Percentiles rank a stretch among this genome's conserved stretches.
Conservation (phyloP, 202 grass and related monocot genomes). For the Bolboschoenoplectus hybrid region DNA sequence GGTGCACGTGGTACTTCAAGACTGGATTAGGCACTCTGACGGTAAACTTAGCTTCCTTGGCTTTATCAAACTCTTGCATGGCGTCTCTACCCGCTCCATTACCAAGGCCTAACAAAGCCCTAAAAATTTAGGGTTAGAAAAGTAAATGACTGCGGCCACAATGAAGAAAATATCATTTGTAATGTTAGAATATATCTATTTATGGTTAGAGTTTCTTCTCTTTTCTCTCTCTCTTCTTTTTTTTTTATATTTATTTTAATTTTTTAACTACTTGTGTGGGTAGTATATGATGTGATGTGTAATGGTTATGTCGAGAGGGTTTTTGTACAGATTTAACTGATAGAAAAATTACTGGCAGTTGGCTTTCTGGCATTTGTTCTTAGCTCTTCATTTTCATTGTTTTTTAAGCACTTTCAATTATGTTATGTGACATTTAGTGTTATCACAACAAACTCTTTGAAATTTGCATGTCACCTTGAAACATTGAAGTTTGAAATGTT, state of each 20-base stretch:
- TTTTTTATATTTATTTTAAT: constrained; percentile 42
- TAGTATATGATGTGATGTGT: constrained; percentile 36
- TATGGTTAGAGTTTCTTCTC: constrained; percentile 45
- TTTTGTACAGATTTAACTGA: constrained; percentile 44
- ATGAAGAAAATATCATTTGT: constrained; percentile 40
- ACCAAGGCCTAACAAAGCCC: constrained; percentile 58
- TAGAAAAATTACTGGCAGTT: constrained; percentile 26
- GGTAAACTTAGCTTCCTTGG: constrained; percentile 97
- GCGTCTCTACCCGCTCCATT: constrained; percentile 75
- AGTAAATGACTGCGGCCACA: constrained; percentile 9
- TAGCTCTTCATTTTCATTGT: not conserved
- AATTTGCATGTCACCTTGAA: not conserved
- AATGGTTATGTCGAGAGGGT: constrained; percentile 24
- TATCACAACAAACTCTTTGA: not conserved
- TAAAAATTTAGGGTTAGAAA: constrained; percentile 30
- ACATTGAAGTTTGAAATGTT: not conserved
- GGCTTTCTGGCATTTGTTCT: constrained; percentile 8
- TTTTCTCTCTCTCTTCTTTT: constrained; percentile 32
- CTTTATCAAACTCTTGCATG: constrained; percentile 96
- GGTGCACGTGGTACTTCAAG: constrained; percentile 94
- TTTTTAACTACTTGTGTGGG: constrained; percentile 47
- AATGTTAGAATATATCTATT: constrained; percentile 47
- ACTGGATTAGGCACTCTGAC: constrained; percentile 90
- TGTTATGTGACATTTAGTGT: not conserved
- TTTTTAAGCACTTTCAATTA: not conserved